Conservation (phyloP, 495 filamentous ascomycete species). For the Aspergillus heteromorphus region DNA sequence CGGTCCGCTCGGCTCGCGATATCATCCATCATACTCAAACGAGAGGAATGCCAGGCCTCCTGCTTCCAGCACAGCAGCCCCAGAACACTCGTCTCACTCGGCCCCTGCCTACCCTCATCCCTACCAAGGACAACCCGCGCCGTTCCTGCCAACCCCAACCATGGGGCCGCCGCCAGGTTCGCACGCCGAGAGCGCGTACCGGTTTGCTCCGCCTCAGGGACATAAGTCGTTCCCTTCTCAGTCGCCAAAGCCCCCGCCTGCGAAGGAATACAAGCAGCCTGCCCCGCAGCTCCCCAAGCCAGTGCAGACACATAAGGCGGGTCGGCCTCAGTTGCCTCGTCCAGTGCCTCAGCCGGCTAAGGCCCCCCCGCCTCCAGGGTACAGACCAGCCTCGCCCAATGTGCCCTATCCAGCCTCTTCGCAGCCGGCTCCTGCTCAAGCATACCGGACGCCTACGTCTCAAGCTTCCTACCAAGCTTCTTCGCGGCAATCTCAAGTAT, state of each 20-base stretch:
- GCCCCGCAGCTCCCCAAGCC: neutral
- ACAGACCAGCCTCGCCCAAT: neutral
- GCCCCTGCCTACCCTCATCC: neutral
- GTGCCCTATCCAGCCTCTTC: neutral
- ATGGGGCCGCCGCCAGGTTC: neutral
- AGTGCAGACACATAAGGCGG: neutral
- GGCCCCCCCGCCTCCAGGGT: neutral
- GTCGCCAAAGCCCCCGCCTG: neutral
- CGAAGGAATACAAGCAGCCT: neutral
- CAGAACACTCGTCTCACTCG: neutral
- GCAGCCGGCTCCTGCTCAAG: neutral
- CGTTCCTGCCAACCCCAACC: neutral
- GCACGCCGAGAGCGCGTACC: neutral
- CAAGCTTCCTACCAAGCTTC: neutral
- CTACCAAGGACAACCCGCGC: neutral
- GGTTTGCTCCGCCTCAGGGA: neutral
- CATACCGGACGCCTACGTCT: neutral
- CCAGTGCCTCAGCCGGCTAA: neutral
- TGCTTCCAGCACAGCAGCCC: neutral
- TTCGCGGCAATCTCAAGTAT: neutral
- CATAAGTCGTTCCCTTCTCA: neutral
- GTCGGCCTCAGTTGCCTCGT: neutral
- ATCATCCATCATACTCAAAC: neutral
- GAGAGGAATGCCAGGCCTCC: constrained; percentile 2
- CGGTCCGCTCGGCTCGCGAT: neutral